Base-by-base conservation (phyloP, 768 basidiomycete species). In the Rhodocollybia butyracea region DNA sequence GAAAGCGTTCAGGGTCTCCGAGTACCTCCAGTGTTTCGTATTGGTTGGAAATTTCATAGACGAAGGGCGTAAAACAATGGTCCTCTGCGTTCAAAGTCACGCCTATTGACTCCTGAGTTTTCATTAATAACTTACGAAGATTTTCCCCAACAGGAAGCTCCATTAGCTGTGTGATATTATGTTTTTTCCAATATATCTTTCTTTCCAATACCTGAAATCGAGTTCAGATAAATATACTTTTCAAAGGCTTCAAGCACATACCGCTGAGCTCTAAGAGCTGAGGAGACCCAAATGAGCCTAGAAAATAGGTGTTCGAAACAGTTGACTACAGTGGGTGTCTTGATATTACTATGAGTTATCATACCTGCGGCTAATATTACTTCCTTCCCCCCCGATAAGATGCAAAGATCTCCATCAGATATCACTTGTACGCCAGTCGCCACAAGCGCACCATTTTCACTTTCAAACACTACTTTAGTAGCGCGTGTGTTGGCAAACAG, bases 221-320 rank as follows among this genome's bases (percentile, higher is more conserved):
- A n/a, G n/a, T n/a, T n/a, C n/a, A n/a, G n/a, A n/a, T n/a, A n/a
- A n/a, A n/a, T n/a, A n/a, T n/a, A n/a, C n/a, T n/a, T n/a, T n/a
- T 8, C 7, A 36, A 17, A 36, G 34, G 34, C 17, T n/a, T n/a
- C n/a, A n/a, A 36, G 17, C 7, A 36, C 34, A 36, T 36, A 36
- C 77, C 77, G 6, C 75, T 83, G 6, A 84, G 72, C 60, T 85
- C 81, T 4, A 86, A 72, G 22, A 86, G 70, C 30, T 61, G 65
- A 32, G 63, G 63, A 15, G 62, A 57, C 43, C 62, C 54, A 45
- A 63, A 58, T 15, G 61, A 32, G 17, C 62, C 62, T 63, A 26
- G 22, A 22, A 2, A 32, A 39, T 7, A 36, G n/a, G n/a, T n/a
- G n/a, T n/a, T n/a, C n/a, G n/a, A n/a, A n/a, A n/a, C n/a, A n/a